phyloP scores from a whole-genome alignment of 164 flowering plant genomes.

The Dillenia suffruticosa region DNA sequence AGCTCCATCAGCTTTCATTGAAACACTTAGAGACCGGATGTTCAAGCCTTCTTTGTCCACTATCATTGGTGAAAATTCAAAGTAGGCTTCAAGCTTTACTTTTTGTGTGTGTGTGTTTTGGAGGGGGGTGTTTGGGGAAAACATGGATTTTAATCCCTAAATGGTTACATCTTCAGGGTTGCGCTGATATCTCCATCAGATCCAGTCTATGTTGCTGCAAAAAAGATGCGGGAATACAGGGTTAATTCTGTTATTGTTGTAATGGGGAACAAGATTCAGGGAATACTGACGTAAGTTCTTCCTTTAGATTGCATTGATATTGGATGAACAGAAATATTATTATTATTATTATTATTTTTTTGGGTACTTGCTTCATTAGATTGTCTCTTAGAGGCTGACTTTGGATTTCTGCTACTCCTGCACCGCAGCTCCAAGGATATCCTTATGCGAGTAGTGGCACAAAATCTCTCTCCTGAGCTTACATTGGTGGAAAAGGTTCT shows the following conservation, averaged over 20 bases:
- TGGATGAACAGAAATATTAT: too few species aligned
- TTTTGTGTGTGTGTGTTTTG: not conserved
- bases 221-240: constrained; percentile 78
- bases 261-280: constrained; percentile 76
- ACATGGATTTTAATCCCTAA: constrained; percentile 3
- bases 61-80: constrained; percentile 65
- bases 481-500: constrained; percentile 92
- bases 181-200: constrained; percentile 81
- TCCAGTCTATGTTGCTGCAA: constrained; percentile 84
- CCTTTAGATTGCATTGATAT: not conserved
- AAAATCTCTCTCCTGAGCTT: constrained; percentile 88
- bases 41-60: constrained; percentile 94
- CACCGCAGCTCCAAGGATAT: constrained; percentile 85
- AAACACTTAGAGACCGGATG: constrained; percentile 88
- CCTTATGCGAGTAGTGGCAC: constrained; percentile 95
- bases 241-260: constrained; percentile 68
- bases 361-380: too few species aligned
- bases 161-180: constrained; percentile 46
- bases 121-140: constrained; percentile 3
- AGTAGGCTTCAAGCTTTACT: constrained; percentile 33
- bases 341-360: not conserved
- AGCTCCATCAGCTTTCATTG: constrained; percentile 92
- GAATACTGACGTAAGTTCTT: constrained; percentile 83
- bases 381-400: too few species aligned
- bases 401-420: not conserved